Percentiles rank a stretch among this genome's conserved stretches.
phyloP scores from a whole-genome alignment of 768 basidiomycete species.

The Pholiota molesta region DNA sequence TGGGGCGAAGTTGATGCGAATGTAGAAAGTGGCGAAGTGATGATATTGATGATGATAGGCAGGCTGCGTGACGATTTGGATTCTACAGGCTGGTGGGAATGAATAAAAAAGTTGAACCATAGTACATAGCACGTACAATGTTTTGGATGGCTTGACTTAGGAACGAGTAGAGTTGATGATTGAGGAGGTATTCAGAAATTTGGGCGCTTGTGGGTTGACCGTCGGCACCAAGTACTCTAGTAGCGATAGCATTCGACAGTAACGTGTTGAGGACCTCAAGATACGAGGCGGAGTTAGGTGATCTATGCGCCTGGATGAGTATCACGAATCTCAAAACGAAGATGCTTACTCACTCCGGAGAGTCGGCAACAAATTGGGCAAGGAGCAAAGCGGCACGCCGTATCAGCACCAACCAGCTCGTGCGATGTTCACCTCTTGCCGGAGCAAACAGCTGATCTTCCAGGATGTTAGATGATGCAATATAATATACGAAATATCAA shows the following conservation, averaged over 20 bases:
- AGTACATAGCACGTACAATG: constrained; percentile 48
- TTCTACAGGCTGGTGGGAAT: constrained; percentile 49
- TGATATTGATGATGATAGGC: constrained; percentile 39
- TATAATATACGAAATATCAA: not conserved
- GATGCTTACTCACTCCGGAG: constrained; percentile 48
- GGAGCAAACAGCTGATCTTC: constrained; percentile 45
- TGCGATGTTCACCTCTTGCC: constrained; percentile 35
- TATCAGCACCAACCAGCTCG: constrained; percentile 67
- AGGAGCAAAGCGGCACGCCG: constrained; percentile 50
- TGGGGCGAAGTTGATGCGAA: constrained; percentile 24
- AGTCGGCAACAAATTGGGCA: constrained; percentile 50
- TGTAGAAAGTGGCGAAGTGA: constrained; percentile 18
- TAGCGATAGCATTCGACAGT: constrained; percentile 33
- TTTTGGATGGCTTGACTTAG: constrained; percentile 42
- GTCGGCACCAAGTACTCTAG: constrained; percentile 29
- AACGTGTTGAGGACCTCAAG: constrained; percentile 55
- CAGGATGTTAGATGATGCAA: constrained; percentile 1
- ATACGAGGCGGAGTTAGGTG: constrained; percentile 46
- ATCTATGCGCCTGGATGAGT: constrained; percentile 36
- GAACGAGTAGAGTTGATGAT: constrained; percentile 47
- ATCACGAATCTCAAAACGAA: not conserved
- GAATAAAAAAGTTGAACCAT: not conserved
- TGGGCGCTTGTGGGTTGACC: constrained; percentile 32
- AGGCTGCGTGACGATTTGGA: constrained; percentile 58
- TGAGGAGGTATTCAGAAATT: constrained; percentile 49